phyloP scores from a whole-genome alignment of 2,329 filamentous ascomycete genomes.

The Acrodontium crateriforme region DNA sequence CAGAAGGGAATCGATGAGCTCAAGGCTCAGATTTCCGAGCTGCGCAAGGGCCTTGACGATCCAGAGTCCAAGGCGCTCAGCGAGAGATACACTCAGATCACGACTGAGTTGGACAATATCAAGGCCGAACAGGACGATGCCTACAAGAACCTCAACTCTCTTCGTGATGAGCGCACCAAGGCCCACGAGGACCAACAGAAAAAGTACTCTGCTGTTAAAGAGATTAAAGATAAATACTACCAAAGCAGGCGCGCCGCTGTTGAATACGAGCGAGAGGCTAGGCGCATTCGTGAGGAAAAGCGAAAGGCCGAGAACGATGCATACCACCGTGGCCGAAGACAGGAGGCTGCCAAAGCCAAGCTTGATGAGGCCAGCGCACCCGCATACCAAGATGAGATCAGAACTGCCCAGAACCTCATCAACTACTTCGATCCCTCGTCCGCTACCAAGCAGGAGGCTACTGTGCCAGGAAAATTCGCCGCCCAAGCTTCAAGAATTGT shows the following conservation, averaged over 20 bases:
- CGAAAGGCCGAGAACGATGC: conserved; percentile 68
- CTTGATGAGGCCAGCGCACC: conserved; percentile 71
- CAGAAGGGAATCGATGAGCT: conserved; percentile 84
- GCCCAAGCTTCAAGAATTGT: conserved; percentile 73
- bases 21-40: conserved; percentile 73
- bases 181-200: conserved; percentile 75
- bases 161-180: conserved; percentile 75
- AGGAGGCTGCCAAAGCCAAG: conserved; percentile 60
- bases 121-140: conserved; percentile 85
- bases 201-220: conserved; percentile 68
- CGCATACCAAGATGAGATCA: conserved; percentile 86
- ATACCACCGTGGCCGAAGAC: conserved; percentile 57
- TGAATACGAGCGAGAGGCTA: conserved; percentile 71
- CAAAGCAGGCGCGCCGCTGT: conserved; percentile 66
- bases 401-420: conserved; percentile 74
- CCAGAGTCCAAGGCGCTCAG: conserved; percentile 79
- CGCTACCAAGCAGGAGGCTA: conserved; percentile 47
- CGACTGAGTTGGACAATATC: conserved; percentile 76
- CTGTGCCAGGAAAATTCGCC: conserved; percentile 53
- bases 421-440: conserved; percentile 76
- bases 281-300: conserved; percentile 62
- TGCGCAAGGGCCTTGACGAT: conserved; percentile 81
- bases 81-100: conserved; percentile 72
- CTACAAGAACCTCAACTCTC: conserved; percentile 72
- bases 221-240: conserved; percentile 83